These are phyloP conservation scores for Chaetomiaceae sp. DNA, from an alignment of 2,329 filamentous ascomycete species.

Conservation along the genomic window DNA sequence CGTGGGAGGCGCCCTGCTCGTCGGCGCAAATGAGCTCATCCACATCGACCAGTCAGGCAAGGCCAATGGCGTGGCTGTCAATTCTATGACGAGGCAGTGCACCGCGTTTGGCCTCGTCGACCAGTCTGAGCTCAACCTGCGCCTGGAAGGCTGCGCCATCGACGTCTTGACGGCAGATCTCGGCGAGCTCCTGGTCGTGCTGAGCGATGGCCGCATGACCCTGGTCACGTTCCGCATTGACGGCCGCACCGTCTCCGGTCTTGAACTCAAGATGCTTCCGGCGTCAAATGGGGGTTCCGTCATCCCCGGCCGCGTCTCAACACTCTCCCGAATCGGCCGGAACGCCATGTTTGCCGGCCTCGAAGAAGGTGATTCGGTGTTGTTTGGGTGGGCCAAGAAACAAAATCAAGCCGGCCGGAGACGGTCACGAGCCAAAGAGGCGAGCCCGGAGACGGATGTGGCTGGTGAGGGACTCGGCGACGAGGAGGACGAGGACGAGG, in stretches of 20 bases:
- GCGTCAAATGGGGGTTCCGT: conserved; percentile 56
- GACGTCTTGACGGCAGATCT: conserved; percentile 69
- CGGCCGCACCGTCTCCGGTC: conserved; percentile 81
- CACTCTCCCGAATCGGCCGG: conserved; percentile 61
- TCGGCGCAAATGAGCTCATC: conserved; percentile 85
- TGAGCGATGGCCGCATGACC: conserved; percentile 67
- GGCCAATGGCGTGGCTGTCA: conserved; percentile 85
- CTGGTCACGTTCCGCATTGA: conserved; percentile 80
- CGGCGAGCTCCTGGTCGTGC: conserved; percentile 77
- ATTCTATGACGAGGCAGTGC: conserved; percentile 75
- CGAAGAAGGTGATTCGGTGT: conserved; percentile 71
- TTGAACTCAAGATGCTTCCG: conserved; percentile 63
- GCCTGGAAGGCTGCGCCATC: conserved; percentile 73
- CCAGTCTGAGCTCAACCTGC: conserved; percentile 72
- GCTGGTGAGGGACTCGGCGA: conserved; percentile 48
- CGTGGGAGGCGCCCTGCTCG: conserved; percentile 78
- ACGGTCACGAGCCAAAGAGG: conserved; percentile 54
- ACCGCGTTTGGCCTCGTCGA: conserved; percentile 82
- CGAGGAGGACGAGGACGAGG: conserved; percentile 37
- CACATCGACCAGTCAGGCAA: conserved; percentile 96
- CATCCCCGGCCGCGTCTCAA: conserved; percentile 59
- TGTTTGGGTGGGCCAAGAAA: conserved; percentile 73
- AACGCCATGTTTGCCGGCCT: conserved; percentile 78
- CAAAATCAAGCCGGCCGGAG: conserved; percentile 55
- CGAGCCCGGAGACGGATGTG: conserved; percentile 49